Base-by-base conservation (phyloP, 2,329 filamentous ascomycete species). In the Neofusicoccum laricinum region DNA sequence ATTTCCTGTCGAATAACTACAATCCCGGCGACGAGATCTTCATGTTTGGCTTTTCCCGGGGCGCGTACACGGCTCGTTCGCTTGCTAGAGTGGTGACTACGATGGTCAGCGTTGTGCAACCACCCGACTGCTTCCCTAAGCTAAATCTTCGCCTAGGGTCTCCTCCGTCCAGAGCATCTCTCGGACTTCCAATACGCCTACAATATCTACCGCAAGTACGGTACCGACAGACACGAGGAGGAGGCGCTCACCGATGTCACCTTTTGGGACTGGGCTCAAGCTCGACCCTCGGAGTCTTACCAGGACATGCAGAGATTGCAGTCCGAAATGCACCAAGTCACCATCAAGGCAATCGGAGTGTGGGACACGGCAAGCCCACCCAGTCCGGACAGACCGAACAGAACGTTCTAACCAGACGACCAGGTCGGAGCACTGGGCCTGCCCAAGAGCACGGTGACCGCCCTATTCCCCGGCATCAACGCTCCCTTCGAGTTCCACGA, bases 1-100 rank as follows among this genome's bases (percentile, higher is more conserved):
- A 77, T 4, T 85, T 84, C 68, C 71, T 85, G 2, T 77, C 79
- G n/a, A 81, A 81, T 62, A 85, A 85, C 70, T 85, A 81, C 67
- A 73, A 78, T 14, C 76, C 76, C 0, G 83, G 83, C 63, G 59
- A 62, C 55, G 77, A 78, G 8, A 80, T 82, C 45, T 81, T 77
- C 70, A 68, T 81, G 2, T 72, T 81, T 34, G 80, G 80, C 4
- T 81, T 81, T 68, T 80, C 77, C 7, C 71, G 80, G 49, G 80
- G 80, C n/a, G 76, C 80, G 0, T 82, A 76, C 66, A 82, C 78
- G 0, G 75, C 72, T 21, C 69, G 75, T 2, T 70, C 68, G 34
- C 66, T 81, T 0, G 79, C 76, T 4, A 79, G 79, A 49, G 77
- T 81, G 70, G 77, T 81, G 62, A 76, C 76, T 50, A 77, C 78